A percentile compares a stretch with the other conserved stretches of the same genome.
These are phyloP conservation scores for Colletotrichum musicola DNA, from an alignment of 2,329 filamentous ascomycete species.

Conservation along the genomic window DNA sequence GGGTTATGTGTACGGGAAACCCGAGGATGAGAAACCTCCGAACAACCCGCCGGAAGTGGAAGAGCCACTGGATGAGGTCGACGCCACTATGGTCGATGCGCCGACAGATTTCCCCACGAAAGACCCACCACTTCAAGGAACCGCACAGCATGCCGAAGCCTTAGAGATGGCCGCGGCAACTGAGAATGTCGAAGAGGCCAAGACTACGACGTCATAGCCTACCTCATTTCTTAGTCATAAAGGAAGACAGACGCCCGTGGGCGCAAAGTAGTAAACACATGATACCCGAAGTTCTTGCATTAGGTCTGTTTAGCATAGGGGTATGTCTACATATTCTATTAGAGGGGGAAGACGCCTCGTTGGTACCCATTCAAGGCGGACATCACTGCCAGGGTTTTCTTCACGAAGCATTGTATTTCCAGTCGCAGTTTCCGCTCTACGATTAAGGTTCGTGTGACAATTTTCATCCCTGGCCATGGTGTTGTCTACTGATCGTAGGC, in stretches of 20 bases:
- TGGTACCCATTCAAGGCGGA: too few relatives aligned
- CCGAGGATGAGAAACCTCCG: neutral
- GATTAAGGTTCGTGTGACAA: too few relatives aligned
- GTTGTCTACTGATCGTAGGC: too few relatives aligned
- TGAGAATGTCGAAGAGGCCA: neutral
- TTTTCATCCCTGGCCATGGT: too few relatives aligned
- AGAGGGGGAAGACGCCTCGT: too few relatives aligned
- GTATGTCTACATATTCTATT: too few relatives aligned
- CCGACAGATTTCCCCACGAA: neutral
- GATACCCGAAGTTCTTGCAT: neutral
- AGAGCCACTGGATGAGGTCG: slow-evolving; percentile 2
- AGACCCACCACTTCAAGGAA: neutral
- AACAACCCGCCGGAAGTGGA: slow-evolving; percentile 13
- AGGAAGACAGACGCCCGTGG: neutral
- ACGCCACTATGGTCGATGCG: slow-evolving; percentile 31
- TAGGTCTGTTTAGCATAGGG: too few relatives aligned
- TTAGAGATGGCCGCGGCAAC: neutral
- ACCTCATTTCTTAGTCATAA: too few relatives aligned
- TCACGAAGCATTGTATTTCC: too few relatives aligned
- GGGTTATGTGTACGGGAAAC: slow-evolving; percentile 23
- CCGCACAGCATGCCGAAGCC: neutral
- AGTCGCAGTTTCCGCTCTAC: too few relatives aligned
- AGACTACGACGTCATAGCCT: too few relatives aligned
- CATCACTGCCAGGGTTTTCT: too few relatives aligned
- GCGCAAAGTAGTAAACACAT: neutral